Conservation (phyloP, 176 grass and related monocot species). For the Carex myosuroides region DNA sequence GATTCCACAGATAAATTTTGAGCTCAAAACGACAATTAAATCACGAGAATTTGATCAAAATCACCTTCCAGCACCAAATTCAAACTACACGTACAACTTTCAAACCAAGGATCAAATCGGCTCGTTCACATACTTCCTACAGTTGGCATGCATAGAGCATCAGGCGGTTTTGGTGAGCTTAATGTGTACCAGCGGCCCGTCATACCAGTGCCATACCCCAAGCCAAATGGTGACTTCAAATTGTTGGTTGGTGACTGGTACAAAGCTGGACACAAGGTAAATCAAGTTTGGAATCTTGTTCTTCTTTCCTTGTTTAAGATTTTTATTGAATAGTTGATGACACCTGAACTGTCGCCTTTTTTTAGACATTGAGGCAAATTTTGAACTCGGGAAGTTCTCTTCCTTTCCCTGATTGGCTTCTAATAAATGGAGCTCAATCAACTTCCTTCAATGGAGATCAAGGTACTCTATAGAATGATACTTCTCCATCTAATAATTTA, state of each 20-base stretch:
- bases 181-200: conserved; percentile 56
- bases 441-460: conserved; percentile 36
- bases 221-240: conserved; percentile 46
- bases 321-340: background rate
- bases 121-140: conserved; percentile 69
- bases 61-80: background rate
- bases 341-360: background rate
- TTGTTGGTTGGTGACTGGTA: conserved; percentile 81
- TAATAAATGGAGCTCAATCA: conserved; percentile 57
- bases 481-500: conserved; percentile 3
- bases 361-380: conserved; percentile 27
- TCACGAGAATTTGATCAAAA: too few species aligned
- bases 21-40: too few species aligned
- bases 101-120: conserved; percentile 89
- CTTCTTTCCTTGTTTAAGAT: background rate
- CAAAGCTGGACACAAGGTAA: conserved; percentile 30
- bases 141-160: conserved; percentile 54
- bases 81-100: conserved; percentile 87
- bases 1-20: too few species aligned
- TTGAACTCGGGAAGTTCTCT: conserved; percentile 37
- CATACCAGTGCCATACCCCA: conserved; percentile 55
- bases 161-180: conserved; percentile 60
- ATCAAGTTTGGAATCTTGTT: background rate
- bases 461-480: conserved; percentile 21
- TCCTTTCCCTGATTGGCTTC: conserved; percentile 43